A percentile compares a stretch with the other conserved stretches of the same genome.
phyloP scores from a whole-genome alignment of 164 flowering plant species.

The Sextonia rubra region DNA sequence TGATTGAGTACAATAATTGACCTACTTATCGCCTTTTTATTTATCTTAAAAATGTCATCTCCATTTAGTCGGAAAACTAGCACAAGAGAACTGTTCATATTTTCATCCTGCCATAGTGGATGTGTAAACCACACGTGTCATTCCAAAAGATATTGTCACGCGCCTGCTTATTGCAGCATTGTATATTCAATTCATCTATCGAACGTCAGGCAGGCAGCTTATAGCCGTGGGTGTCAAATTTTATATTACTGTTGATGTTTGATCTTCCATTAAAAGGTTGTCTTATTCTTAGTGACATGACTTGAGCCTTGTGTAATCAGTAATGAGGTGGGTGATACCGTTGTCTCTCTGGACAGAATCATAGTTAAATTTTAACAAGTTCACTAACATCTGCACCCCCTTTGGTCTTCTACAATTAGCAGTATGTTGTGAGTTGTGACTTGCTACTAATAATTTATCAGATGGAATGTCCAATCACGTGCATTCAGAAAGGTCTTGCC shows the following conservation, averaged over 20 bases:
- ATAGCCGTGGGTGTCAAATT: not conserved
- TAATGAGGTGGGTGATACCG: no score
- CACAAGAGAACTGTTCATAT: not conserved
- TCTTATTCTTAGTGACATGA: not conserved
- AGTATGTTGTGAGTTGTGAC: no score
- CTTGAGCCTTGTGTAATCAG: not conserved
- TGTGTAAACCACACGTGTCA: not conserved
- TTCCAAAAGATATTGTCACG: not conserved
- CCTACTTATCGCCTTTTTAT: not conserved
- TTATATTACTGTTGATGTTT: not conserved
- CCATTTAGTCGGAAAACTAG: not conserved
- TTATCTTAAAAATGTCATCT: not conserved
- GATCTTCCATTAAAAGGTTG: not conserved
- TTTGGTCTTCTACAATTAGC: no score
- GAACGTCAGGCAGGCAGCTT: not conserved
- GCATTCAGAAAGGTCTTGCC: no score
- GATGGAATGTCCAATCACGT: no score
- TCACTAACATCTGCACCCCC: no score
- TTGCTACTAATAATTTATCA: no score
- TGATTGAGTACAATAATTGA: not conserved
- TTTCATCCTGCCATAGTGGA: not conserved
- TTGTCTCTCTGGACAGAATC: no score
- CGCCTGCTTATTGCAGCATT: not conserved
- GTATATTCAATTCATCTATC: not conserved
- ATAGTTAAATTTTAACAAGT: no score